Base-by-base conservation (phyloP, 768 basidiomycete species). In the Strobilomyces echinocephalus region DNA sequence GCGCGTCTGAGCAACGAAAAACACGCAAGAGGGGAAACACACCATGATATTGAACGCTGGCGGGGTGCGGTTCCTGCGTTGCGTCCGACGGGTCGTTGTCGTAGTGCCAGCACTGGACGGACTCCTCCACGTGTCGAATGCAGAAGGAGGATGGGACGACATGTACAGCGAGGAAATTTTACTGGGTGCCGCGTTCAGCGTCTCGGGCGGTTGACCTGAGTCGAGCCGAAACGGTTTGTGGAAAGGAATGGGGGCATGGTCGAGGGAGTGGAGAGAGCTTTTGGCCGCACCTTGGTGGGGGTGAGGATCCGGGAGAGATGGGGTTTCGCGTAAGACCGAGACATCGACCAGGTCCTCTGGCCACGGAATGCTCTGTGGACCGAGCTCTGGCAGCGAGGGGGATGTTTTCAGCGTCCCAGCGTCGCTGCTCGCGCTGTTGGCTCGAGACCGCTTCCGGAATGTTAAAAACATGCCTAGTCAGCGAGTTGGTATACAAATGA, bases 1-100 rank as follows among this genome's bases (percentile, higher is more conserved):
- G 38, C 46, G 38, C 18, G 33, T 55, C 33, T 57, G 20, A 60
- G 51, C 33, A 15, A 53, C 33, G 28, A 34, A 38, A 24, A 9
- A n/a, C 5, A 4, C 5, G 1, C 15, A n/a, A 16, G 30, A 9
- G 36, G 18, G 8, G 8, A 11, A 35, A 62, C 76, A 52, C 59
- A 89, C 89, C 89, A 92, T 91, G 49, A 93, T 72, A 65, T 93
- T 93, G 74, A 93, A 91, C 3, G 88, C 88, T 7, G 89, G 87
- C 14, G 88, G 79, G 15, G 79, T 69, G 53, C 85, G 79, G 58
- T 75, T 73, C 61, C 86, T 79, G 62, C 85, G 79, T 65, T 88
- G 86, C 60, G 79, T 79, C 52, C 80, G 76, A 60, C 82, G 79
- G 53, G 73, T 73, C 50, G 71, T 59, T 3, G 72, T 59, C 30